Base-by-base conservation (phyloP, 352 stramenopile species). In the Phytophthora uliginosa region DNA sequence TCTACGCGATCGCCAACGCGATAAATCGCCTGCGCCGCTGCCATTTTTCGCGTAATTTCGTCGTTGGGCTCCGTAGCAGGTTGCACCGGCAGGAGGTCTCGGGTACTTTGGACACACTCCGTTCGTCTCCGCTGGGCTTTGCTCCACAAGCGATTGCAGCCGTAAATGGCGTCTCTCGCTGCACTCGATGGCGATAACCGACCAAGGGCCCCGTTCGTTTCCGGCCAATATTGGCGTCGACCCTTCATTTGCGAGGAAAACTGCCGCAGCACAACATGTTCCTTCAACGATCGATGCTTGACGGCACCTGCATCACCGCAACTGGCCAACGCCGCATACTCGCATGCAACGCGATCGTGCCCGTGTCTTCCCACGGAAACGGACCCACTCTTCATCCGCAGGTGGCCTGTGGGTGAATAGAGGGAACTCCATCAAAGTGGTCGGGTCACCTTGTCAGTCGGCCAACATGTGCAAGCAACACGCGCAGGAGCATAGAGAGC, bases 1-100 rank as follows among this genome's bases (percentile, higher is more conserved):
- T 96, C 89, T 17, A 96, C 87, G 31, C 89, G 88, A 45, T 81
- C 77, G 31, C 81, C 86, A 33, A 92, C 81, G 26, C 65, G 52
- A 54, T 76, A 79, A n/a, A 74, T 59, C 42, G 59, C 1, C 20
- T 33, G 33, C 18, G 50, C 61, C 17, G 62, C 40, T 34, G 63
- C 26, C 71, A 75, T 74, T 52, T 38, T 45, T 24, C 18, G 18
- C 56, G 42, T 60, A 47, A n/a, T 50, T 59, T 20, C 10, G 33
- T 45, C 8, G 18, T 33, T 7, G 6, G 28, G n/a, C 15, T 52
- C 52, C 15, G 47, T 26, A 53, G 36, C 52, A 66, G n/a, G 50
- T 18, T 59, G 17, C 51, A 47, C 51, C 54, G 40, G 17, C 48
- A 13, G 48, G 17, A 60, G 54, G 34, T 26, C 36, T 50, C 51